phyloP scores from a whole-genome alignment of 2,329 filamentous ascomycete species.

The Fusarium transvaalense region DNA sequence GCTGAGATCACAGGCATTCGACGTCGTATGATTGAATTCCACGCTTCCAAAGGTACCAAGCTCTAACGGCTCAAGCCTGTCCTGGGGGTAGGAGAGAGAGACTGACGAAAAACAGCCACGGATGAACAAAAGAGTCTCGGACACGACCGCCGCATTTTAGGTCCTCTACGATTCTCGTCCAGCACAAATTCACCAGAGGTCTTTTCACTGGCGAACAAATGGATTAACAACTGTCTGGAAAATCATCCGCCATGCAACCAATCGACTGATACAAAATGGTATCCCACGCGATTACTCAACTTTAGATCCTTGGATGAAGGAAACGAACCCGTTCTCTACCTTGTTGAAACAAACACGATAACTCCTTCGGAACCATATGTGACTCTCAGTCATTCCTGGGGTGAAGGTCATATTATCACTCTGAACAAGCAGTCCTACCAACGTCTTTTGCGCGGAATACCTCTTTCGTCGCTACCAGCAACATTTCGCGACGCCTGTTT shows the following conservation, averaged over 20 bases:
- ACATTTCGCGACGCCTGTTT: neutral
- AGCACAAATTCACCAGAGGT: neutral
- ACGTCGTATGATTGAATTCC: neutral
- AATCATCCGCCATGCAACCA: neutral
- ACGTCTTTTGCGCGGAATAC: neutral
- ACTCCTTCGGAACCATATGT: neutral
- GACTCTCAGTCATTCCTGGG: conserved; percentile 2
- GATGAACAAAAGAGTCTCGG: too few relatives aligned
- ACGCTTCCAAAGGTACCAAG: neutral
- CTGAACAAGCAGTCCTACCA: neutral
- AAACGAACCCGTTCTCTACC: neutral
- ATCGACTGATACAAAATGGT: neutral
- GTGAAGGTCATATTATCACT: neutral
- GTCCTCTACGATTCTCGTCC: neutral
- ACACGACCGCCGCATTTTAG: neutral
- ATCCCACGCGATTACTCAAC: neutral
- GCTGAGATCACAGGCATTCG: too few relatives aligned
- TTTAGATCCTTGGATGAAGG: too few relatives aligned
- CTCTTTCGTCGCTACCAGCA: neutral
- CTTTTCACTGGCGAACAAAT: neutral
- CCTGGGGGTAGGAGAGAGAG: too few relatives aligned
- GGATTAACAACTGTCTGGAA: neutral
- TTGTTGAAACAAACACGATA: neutral
- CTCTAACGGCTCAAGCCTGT: too few relatives aligned
- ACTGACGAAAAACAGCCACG: neutral